Base-by-base conservation (phyloP, 345 rosid species). In the Populus deltoides region DNA sequence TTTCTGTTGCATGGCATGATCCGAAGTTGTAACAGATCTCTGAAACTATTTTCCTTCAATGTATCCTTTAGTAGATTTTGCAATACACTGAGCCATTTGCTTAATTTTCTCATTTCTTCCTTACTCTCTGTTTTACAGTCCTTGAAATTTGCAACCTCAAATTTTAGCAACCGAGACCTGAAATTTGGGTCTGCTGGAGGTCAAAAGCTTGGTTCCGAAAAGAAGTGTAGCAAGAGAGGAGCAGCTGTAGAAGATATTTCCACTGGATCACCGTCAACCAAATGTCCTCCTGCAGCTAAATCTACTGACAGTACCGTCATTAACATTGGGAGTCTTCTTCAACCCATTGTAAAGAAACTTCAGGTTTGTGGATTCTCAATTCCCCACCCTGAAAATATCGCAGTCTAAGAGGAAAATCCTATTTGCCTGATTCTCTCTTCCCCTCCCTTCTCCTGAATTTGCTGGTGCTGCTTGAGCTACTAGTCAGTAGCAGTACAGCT, bases 351-450 rank as follows among this genome's bases (percentile, higher is more conserved):
- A 8, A 73, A 76, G 80, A 77, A 66, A 29, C 68, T 69, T 66
- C 70, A 81, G 85, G 86, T 85, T 61, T 45, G 59, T 68, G 27
- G 51, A 65, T 53, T 38, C 18, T 25, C 70, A 35, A 29, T 29
- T 1, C 31, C 31, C 31, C 31, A 4, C 51, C 53, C 38, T 38
- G 7, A 9, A 25, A 57, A 20, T 55, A 43, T 36, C 3, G 4
- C 17, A 17, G 13, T 24, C 29, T 31, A 17, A 7, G 27, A 33
- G 13, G 51, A 36, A 0, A 66, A 27, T 6, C 29, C 15, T 67
- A 38, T 13, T 20, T 36, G 36, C 36, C 71, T 36, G 36, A 67
- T 27, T 51, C 13, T 49, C 39, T 31, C 3, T 20, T 71, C 31
- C 6, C 45, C 45, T 41, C 12, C 45, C 2, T 41, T 41, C 45